A percentile compares a stretch with the other conserved stretches of the same genome.
Conservation (phyloP, 176 grass and related monocot species). For the Zea mays region DNA sequence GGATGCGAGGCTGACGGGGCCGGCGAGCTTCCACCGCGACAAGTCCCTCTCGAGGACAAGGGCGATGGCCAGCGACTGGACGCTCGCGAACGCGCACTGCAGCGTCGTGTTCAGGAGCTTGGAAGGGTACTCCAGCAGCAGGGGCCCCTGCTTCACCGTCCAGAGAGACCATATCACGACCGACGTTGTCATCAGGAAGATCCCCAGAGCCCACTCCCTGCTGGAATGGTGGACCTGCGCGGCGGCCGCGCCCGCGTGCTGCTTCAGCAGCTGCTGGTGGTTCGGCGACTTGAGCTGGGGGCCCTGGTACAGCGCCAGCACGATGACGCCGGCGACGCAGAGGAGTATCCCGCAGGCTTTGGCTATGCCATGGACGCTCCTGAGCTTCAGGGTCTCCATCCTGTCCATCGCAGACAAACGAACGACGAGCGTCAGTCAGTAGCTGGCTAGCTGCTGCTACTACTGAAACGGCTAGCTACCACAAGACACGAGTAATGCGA, state of each 20-base stretch:
- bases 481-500: no score
- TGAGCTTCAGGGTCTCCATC: constrained; percentile 69
- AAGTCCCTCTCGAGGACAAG: constrained; percentile 66
- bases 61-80: constrained; percentile 61
- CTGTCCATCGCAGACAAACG: constrained; percentile 22
- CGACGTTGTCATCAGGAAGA: constrained; percentile 58
- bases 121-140: constrained; percentile 66
- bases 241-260: background rate
- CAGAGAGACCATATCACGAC: constrained; percentile 57
- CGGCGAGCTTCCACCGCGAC: constrained; percentile 61
- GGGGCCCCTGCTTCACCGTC: constrained; percentile 60
- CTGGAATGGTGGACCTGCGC: constrained; percentile 3
- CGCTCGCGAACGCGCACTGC: constrained; percentile 57
- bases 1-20: constrained; percentile 45
- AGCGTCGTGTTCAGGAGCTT: constrained; percentile 70
- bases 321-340: constrained; percentile 59
- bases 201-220: constrained; percentile 55
- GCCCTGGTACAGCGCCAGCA: constrained; percentile 69
- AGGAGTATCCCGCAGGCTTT: constrained; percentile 55
- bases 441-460: no score
- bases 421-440: no score
- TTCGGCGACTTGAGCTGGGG: constrained; percentile 58
- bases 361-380: constrained; percentile 50
- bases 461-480: no score
- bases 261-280: constrained; percentile 44